Base-by-base conservation (phyloP, 1,284 basidiomycete genomes). In the Cryptococcus maquisensis region DNA sequence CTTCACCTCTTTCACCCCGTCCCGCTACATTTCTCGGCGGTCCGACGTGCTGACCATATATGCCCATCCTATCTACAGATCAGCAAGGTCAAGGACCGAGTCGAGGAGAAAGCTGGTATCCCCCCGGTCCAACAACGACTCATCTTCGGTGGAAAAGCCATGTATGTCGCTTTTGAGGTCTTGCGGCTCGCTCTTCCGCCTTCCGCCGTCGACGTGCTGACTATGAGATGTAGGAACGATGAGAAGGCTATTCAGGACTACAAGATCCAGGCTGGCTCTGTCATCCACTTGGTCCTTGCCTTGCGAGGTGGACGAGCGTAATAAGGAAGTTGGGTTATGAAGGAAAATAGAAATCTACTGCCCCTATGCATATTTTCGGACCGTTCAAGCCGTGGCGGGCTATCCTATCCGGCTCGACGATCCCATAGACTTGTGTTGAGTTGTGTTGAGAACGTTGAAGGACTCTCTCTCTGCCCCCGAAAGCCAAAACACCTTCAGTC, bases 71-170 rank as follows among this genome's bases (percentile, higher is more conserved):
- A 49, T 13, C 12, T 12, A 41, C 65, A 96, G 94, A 92, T 97
- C 72, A 82, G 84, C 46, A 86, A 91, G 64, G 95, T 98, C 79
- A 99, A 99, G 80, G 94, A 97, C 81, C 89, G 91, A 75, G 92
- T 99, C 32, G 96, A 99, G 76, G 95, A 98, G 79, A 96, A 98
- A 78, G 95, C 94, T 40, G 96, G 95, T 68, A 96, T 99, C 47
- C 96, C 96, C 16, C 95, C 96, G 57, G 89, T 83, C 39, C 96
- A 99, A 77, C 96, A 98, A 75, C 85, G 96, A 57, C 78, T 99
- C 67, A 98, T 98, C 74, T 98, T 89, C 74, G 79, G 84, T 67
- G 96, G 96, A 44, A 86, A 95, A 74, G 95, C 97, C 71, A 88
- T 98, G 96, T 97, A 68, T 74, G 91, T 82, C 37, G 32, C 26